These are phyloP conservation scores for Ophiognomonia clavigignenti-juglandacearum DNA, from an alignment of 2,329 filamentous ascomycete species.

Conservation along the genomic window DNA sequence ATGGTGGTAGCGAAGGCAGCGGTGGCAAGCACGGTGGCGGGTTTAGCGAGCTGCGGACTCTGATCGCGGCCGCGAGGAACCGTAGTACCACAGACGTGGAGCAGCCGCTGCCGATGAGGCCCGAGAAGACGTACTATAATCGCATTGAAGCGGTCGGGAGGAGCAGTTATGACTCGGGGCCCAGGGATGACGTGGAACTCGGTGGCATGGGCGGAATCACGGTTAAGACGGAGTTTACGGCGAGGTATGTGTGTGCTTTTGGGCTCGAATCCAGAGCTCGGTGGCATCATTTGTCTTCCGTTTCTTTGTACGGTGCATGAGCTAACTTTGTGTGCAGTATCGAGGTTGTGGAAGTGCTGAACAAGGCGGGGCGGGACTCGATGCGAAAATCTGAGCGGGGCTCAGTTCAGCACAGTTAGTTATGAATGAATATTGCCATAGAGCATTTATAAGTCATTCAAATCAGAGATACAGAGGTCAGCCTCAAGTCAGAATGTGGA, in stretches of 20 bases:
- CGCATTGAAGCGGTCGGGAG: neutral
- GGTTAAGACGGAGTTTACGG: conserved; percentile 3
- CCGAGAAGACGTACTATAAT: conserved; percentile 1
- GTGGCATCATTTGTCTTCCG: no score
- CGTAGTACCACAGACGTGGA: no score
- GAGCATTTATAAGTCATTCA: no score
- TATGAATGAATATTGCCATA: no score
- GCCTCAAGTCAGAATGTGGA: no score
- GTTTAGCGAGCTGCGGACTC: neutral
- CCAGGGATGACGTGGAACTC: conserved; percentile 1
- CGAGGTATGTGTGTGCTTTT: neutral
- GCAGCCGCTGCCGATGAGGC: neutral
- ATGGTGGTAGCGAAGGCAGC: no score
- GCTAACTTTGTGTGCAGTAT: neutral
- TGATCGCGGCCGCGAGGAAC: neutral
- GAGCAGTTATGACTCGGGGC: neutral
- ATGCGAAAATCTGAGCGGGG: no score
- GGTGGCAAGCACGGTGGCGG: neutral
- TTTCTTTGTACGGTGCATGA: neutral
- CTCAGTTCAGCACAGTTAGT: no score
- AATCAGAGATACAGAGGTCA: no score
- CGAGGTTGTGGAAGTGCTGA: neutral
- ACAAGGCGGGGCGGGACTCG: neutral
- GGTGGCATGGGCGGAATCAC: conserved; percentile 5
- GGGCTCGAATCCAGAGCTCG: neutral